Evolutionary conservation across 331 rosid species (phyloP).

Genomic region (Rhamnella rubrinervis): DNA sequence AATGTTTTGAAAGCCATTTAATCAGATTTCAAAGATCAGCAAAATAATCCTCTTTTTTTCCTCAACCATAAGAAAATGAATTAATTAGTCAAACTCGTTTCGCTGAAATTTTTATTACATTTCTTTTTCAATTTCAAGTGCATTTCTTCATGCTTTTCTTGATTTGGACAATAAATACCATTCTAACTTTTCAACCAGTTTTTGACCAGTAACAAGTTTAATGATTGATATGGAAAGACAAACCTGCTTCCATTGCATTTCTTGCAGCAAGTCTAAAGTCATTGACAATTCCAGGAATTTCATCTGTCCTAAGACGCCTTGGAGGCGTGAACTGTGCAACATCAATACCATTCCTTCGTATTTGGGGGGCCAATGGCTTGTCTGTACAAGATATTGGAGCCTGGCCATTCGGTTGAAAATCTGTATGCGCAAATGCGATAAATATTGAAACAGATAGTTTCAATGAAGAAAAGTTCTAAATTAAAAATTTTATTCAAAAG

Average conservation of each 20-base stretch:
- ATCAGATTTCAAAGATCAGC: too few relatives aligned
- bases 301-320: slow-evolving; percentile 33
- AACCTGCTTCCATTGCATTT: slow-evolving; percentile 58
- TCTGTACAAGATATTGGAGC: slow-evolving; percentile 60
- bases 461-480: not conserved
- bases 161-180: too few relatives aligned
- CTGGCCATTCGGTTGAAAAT: slow-evolving; percentile 53
- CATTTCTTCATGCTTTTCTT: too few relatives aligned
- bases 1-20: too few relatives aligned
- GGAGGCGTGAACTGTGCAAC: slow-evolving; percentile 36
- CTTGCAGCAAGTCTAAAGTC: slow-evolving; percentile 53
- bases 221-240: not conserved
- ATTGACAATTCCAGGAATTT: slow-evolving; percentile 34
- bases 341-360: slow-evolving; percentile 26
- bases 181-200: too few relatives aligned
- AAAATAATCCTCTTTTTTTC: too few relatives aligned
- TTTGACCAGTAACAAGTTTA: too few relatives aligned
- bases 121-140: too few relatives aligned
- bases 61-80: too few relatives aligned
- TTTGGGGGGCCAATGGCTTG: slow-evolving; percentile 32
- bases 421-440: slow-evolving; percentile 13
- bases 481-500: not conserved
- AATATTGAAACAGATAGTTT: not conserved
- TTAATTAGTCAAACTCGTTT: too few relatives aligned
- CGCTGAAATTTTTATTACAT: too few relatives aligned